Base-by-base conservation (phyloP, 2,329 filamentous ascomycete genomes). In the Penicillium sp. region DNA sequence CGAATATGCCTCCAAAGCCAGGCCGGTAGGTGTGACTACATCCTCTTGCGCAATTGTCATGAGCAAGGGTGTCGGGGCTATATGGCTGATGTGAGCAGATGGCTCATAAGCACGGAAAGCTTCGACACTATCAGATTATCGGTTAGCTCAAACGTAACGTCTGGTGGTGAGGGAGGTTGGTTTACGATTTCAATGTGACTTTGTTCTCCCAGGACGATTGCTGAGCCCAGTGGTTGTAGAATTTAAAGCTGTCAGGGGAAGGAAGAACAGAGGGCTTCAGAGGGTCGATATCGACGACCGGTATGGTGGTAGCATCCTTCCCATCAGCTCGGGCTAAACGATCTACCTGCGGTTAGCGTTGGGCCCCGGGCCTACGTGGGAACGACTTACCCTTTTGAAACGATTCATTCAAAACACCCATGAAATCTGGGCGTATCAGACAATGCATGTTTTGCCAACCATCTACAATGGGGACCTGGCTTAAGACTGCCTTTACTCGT, bases 401-500 rank as follows among this genome's bases (percentile, higher is more conserved):
- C 45, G 63, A 59, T 39, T 66, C 55, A 57, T 68, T 64, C 49
- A 72, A 49, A 52, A 57, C 57, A 62, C 44, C 60, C 13, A 62
- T 54, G 52, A 69, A 65, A 61, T 76, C 74, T 4, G 68, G 61
- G 22, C 71, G 65, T n/a, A 73, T 64, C 21, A 74, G 63, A 1
- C 69, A 60, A 57, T 67, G 61, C 56, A 74, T 72, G 55, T 72
- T 77, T n/a, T 61, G 60, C 65, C 65, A 75, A 16, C 73, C 76
- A 60, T 69, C 64, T n/a, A 74, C 70, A n/a, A 61, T 68, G 22
- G 73, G 71, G n/a, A 69, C 70, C 56, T 78, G 75, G 47, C 60
- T 67, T 14, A 79, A 58, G 1, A 78, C 75, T 16, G 67, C 74
- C 57, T 78, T 78, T 45, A 79, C 72, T 19, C 76, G 63, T 29